These are phyloP conservation scores for Ambrosiella xylebori DNA, from an alignment of 2,329 filamentous ascomycete genomes.

Conservation along the genomic window DNA sequence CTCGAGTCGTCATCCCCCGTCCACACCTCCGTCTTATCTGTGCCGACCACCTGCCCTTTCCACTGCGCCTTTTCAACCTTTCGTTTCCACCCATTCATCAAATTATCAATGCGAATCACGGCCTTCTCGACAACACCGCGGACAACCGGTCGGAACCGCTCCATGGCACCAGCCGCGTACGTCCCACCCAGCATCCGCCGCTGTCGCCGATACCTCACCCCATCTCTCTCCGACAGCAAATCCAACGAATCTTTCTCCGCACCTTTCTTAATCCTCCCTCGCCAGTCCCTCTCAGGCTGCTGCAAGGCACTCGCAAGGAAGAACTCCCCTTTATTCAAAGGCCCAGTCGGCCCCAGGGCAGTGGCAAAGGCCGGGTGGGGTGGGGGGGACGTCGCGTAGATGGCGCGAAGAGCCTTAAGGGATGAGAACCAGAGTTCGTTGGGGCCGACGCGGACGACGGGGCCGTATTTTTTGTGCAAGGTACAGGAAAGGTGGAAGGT, in stretches of 20 bases:
- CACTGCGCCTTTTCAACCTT: background rate
- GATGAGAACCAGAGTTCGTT: constrained; percentile 37
- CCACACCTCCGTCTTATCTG: background rate
- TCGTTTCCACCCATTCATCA: constrained; percentile 17
- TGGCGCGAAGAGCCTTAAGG: constrained; percentile 28
- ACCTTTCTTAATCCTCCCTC: constrained; percentile 17
- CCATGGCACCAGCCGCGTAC: constrained; percentile 27
- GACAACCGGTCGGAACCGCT: constrained; percentile 25
- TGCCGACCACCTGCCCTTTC: constrained; percentile 3
- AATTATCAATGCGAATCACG: constrained; percentile 21
- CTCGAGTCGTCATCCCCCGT: background rate
- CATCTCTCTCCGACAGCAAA: constrained; percentile 31
- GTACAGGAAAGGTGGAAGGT: constrained; percentile 25
- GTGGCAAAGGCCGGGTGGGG: background rate
- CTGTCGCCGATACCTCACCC: constrained; percentile 30
- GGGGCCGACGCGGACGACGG: constrained; percentile 34
- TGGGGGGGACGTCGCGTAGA: constrained; percentile 23
- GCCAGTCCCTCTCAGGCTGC: constrained; percentile 26
- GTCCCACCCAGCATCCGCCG: constrained; percentile 31
- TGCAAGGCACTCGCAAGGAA: constrained; percentile 27
- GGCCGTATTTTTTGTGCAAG: constrained; percentile 31
- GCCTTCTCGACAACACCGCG: constrained; percentile 24
- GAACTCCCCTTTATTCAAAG: constrained; percentile 5
- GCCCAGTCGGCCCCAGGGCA: constrained; percentile 16
- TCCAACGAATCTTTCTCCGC: constrained; percentile 29